Evolutionary conservation across 2,329 filamentous ascomycete species (phyloP), one percentile per base, ranked within the genome.

Genomic region (Knufia petricola): DNA sequence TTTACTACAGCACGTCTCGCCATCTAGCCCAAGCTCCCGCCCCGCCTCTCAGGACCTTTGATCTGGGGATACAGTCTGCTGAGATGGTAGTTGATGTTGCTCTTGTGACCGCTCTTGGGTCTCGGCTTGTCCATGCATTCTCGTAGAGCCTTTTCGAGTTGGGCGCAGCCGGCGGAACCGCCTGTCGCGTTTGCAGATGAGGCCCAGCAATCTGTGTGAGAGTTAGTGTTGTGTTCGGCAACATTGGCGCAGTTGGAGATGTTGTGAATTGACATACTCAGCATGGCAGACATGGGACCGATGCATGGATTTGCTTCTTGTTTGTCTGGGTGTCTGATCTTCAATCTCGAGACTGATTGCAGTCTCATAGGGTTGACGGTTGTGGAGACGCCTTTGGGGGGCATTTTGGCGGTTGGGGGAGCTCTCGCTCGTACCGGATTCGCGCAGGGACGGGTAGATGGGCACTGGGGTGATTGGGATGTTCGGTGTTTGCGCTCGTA

Each of bases 21-120:
- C 10, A 17, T 30, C 32, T 23, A 68, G 49, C 63, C 63, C 53
- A 67, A 56, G 44, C 60, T 58, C 50, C 64, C 62, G 59, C 82
- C 78, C 66, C 74, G 76, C 68, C 89, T 78, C 77, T 81, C 71
- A 56, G 81, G 76, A 61, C 83, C 76, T 69, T 82, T 77, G 73
- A 94, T 73, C 64, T 82, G 79, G 12, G 81, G 79, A 60, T 84
- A 85, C 71, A 85, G 78, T 61, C 92, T 79, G 57, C 78, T 77
- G 37, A 96, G 73, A 65, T 95, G 89, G 74, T 89, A 89, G 70
- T 96, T 96, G 78, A 96, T 88, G 55, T 78, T 80, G 66, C 81
- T 90, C 44, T 47, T 47, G 32, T 47, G 31, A 17, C 34, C 20
- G 20, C 30, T 38, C 17, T 38, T 39, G 21, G 12, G 21, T 71